Evolutionary conservation across 208 protist genomes (phyloP).

Genomic region (Zelonia costaricensis): DNA sequence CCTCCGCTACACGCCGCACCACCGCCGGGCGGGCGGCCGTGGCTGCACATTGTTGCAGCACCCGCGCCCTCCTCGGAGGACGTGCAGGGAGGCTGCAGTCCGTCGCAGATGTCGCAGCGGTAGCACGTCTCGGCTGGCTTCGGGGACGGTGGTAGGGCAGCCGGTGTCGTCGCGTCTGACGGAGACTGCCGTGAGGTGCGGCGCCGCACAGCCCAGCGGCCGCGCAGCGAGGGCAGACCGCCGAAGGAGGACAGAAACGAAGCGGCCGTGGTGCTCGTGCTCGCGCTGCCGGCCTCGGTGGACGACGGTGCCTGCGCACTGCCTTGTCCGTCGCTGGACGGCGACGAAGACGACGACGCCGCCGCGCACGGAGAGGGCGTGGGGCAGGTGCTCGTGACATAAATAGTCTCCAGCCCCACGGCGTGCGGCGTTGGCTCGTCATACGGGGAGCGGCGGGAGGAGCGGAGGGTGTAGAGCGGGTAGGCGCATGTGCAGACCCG

Average conservation of each 20-base stretch:
- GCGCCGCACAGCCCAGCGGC: constrained; percentile 25
- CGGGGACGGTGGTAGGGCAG: constrained; percentile 1
- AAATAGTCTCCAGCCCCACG: constrained; percentile 12
- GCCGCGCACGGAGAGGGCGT: not conserved
- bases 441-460: constrained; percentile 40
- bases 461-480: constrained; percentile 63
- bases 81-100: too few relatives aligned
- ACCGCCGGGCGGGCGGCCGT: too few relatives aligned
- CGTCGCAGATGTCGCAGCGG: constrained; percentile 66
- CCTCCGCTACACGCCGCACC: too few relatives aligned
- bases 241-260: constrained; percentile 23
- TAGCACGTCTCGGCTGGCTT: constrained; percentile 38
- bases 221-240: constrained; percentile 19
- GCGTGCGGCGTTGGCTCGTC: constrained; percentile 22
- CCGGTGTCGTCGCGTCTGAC: not conserved
- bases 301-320: too few relatives aligned
- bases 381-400: constrained; percentile 9
- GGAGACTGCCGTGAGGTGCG: constrained; percentile 1
- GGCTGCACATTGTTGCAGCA: too few relatives aligned
- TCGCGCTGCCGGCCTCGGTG: not conserved
- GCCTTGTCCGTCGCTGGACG: too few relatives aligned
- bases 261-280: not conserved
- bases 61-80: too few relatives aligned
- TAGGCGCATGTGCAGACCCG: constrained; percentile 56
- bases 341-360: not conserved